Base-by-base conservation (phyloP, 2,329 filamentous ascomycete species). In the Penicillium rolfsii region DNA sequence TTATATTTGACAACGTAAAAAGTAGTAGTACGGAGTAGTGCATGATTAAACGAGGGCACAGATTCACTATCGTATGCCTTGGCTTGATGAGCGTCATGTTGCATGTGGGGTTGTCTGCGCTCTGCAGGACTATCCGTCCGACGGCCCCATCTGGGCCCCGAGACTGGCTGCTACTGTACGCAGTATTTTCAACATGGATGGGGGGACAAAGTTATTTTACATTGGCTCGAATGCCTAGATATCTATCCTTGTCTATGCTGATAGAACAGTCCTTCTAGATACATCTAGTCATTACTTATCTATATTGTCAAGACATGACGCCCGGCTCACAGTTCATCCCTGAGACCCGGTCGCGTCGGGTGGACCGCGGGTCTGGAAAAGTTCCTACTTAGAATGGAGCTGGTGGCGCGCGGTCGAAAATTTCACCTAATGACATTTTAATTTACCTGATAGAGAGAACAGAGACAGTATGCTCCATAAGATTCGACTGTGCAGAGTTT, bases 401-500 rank as follows among this genome's bases (percentile, higher is more conserved):
- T 16, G 28, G 50, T 40, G 22, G 35, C 35, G 48, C 24, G 45
- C 16, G 36, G 22, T 26, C 11, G 22, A 53, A 52, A 40, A 26
- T 52, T 53, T 40, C 33, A 24, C 24, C 49, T 22, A 26, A 28
- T 8, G 14, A 48, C 26, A 26, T 11, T 35, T 35, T 35, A 50
- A 12, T 50, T 33, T 8, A 19, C 48, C 48, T 11, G 46, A 22
- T 22, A 9, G 16, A 33, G 28, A 19, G 46, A 49, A 2, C 2
- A 46, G 22, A 22, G 46, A 33, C 28, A 6, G 7, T 50, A 16
- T 22, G 19, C 19, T 22, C 19, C 19, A 22, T 52, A 19, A 38
- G n/a, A 48, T 54, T 58, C 38, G 50, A 40, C 50, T 35, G 54
- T 9, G 38, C 11, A 33, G 50, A 53, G 57, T 60, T 50, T 24